These are phyloP conservation scores for Pseudevernia furfuracea DNA, from an alignment of 495 filamentous ascomycete species.

Conservation along the genomic window DNA sequence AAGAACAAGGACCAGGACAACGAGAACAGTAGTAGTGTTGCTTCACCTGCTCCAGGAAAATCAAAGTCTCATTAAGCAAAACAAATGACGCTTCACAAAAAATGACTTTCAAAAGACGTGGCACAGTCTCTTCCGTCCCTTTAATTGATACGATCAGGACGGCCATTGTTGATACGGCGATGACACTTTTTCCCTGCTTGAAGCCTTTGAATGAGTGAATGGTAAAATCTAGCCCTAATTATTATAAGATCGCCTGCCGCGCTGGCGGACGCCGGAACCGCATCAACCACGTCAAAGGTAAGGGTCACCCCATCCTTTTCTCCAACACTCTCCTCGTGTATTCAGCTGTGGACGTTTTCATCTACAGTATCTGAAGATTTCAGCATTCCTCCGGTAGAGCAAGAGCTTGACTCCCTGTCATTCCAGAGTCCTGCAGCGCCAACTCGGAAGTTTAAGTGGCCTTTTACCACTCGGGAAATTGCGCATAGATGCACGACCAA, in stretches of 20 bases:
- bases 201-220: no score
- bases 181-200: background rate
- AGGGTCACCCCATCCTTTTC: background rate
- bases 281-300: background rate
- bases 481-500: constrained; percentile 12
- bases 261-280: background rate
- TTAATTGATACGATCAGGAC: background rate
- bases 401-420: background rate
- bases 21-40: no score
- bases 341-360: background rate
- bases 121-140: background rate
- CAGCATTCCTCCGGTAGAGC: background rate
- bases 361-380: background rate
- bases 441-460: background rate
- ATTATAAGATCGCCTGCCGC: background rate
- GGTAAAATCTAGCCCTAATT: constrained; percentile 2
- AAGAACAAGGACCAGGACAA: background rate
- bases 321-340: background rate
- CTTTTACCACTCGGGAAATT: constrained; percentile 18
- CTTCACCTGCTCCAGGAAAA: background rate
- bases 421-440: background rate
- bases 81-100: background rate
- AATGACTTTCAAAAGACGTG: no score
- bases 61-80: no score
- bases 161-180: background rate